Evolutionary conservation across 257 asterid genomes (phyloP), one percentile per base, ranked within the genome.

Genomic region (Agastache rugosa): DNA sequence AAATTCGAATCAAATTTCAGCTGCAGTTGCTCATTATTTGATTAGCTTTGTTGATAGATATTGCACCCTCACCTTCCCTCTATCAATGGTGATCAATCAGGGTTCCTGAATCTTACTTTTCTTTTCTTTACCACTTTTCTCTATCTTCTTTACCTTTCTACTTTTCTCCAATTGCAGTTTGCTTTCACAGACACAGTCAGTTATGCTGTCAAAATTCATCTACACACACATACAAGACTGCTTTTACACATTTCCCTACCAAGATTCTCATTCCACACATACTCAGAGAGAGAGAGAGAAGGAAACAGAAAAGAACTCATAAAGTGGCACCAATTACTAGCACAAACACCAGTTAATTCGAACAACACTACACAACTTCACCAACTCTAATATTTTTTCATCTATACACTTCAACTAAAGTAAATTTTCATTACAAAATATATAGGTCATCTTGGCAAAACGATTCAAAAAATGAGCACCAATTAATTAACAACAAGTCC

Each of bases 211-310:
- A 78, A 71, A 74, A 68, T 59, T 75, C 39, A 71, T 75, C 76
- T 11, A 35, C 25, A 35, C n/a, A 23, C 10, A 41, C 54, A 67
- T 17, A 53, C 73, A 82, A 67, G 42, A 64, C 42, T 65, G 53
- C 77, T 77, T 78, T 84, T 73, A 56, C 83, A 82, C 85, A 70
- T 42, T 80, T 82, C 77, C 85, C 89, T 37, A 82, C 81, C 72
- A 69, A 80, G 84, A 85, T 82, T 82, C 75, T 77, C 71, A 60
- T 41, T 23, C 50, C 60, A 79, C 16, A 63, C 9, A 69, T n/a
- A 34, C 50, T 1, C 27, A 11, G 37, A 80, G 53, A 76, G 64
- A 63, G 35, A 72, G 58, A 34, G 35, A 35, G 10, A 35, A 51
- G 56, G 39, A 31, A 50, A 14, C 41, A n/a, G 25, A n/a, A 47